Base-by-base conservation (phyloP, 2,329 filamentous ascomycete species). In the Xylariaceae sp. region DNA sequence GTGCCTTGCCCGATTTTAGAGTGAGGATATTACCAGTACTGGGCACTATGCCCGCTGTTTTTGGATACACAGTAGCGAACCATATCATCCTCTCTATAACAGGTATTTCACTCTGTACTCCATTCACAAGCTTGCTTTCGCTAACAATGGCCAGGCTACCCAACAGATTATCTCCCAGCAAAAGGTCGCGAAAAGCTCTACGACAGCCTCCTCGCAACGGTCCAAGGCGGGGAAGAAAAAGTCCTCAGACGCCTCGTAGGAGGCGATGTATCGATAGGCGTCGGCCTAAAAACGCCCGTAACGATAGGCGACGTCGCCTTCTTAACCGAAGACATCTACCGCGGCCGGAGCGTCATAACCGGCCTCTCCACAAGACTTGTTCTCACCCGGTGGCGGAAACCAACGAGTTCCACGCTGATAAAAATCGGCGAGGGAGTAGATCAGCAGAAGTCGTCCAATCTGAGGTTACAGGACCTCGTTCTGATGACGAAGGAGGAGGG, bases 41-140 rank as follows among this genome's bases (percentile, higher is more conserved):
- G 3, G 94, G 94, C 1, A 99, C 94, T 0, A 97, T 99, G 92
- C 94, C 94, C 0, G 93, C 94, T 2, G 87, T 97, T 1, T 99
- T 99, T 69, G 94, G 94, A 9, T 88, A 97, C 50, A 89, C 88
- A 0, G 83, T 89, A 9, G 94, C 94, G 4, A 99, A 97, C 71
- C 90, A 97, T 67, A 84, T 97, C 54, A 93, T 99, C 59, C 80
- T 96, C 50, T 83, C 84, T 52, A 82, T 97, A 43, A 76, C 80
- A 6, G 75, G 75, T 75, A 63, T 34, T 63, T 19, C 0, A 31
- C 31, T 50, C 9, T 39, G 7, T 31, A 31, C 19, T 19, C 17
- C 4, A 1, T 16, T 31, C 22, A 31, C 40, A 40, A 19, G 17
- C 12, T 17, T 3, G 18, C n/a, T 3, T 11, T 18, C 45, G 28